Evolutionary conservation across 768 basidiomycete species (phyloP).

Genomic region (Boletus sp.): DNA sequence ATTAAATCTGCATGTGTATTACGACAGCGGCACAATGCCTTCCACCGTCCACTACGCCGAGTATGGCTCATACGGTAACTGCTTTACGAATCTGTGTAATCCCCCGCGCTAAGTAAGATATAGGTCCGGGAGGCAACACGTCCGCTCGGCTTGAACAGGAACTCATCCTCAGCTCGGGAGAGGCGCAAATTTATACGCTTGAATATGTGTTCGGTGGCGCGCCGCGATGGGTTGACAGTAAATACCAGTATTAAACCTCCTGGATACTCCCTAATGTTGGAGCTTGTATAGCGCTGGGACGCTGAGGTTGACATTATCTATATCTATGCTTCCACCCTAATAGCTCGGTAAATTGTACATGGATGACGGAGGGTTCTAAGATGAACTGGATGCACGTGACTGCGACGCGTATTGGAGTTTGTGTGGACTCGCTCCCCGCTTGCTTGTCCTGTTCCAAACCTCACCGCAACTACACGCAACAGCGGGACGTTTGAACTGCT

Average conservation of each 20-base stretch:
- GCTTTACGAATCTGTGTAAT: neutral
- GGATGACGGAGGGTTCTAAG: no score
- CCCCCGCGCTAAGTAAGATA: neutral
- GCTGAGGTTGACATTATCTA: no score
- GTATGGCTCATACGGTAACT: slow-evolving; percentile 47
- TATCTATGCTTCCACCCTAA: neutral
- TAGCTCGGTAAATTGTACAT: no score
- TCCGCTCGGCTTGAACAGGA: slow-evolving; percentile 42
- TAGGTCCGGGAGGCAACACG: slow-evolving; percentile 54
- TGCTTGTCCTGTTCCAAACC: neutral
- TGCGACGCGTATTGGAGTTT: slow-evolving; percentile 22
- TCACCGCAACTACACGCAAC: neutral
- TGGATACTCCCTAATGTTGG: neutral
- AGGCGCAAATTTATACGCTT: slow-evolving; percentile 36
- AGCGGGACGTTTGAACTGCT: neutral
- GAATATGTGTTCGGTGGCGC: slow-evolving; percentile 48
- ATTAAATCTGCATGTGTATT: neutral
- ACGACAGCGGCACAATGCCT: slow-evolving; percentile 46
- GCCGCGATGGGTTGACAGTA: slow-evolving; percentile 56
- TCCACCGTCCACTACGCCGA: slow-evolving; percentile 60
- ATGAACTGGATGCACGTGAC: slow-evolving; percentile 26
- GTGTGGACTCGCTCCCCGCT: neutral
- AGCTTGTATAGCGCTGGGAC: neutral
- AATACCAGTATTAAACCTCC: slow-evolving; percentile 32
- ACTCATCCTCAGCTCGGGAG: slow-evolving; percentile 39